A percentile compares a stretch with the other conserved stretches of the same genome.
Conservation (phyloP, 2,329 filamentous ascomycete species). For the Iodosphaeria phyllophila region DNA sequence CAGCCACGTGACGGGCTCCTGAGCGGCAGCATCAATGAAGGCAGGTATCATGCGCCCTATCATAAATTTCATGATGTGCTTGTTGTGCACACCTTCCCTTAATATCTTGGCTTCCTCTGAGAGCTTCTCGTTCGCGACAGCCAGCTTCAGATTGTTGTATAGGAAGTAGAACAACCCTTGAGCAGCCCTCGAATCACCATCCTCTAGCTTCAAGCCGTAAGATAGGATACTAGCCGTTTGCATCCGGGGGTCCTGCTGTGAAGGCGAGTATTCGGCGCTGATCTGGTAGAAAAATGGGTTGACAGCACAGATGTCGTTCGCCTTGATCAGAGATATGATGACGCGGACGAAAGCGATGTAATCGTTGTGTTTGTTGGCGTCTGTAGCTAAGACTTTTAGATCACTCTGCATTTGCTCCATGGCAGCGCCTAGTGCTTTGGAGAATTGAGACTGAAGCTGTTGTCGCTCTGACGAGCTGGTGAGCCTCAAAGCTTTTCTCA, state of each 20-base stretch:
- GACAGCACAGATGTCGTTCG: slow-evolving; percentile 33
- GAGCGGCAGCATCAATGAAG: slow-evolving; percentile 21
- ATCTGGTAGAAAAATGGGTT: slow-evolving; percentile 38
- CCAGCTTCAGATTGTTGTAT: slow-evolving; percentile 36
- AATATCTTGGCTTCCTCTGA: slow-evolving; percentile 25
- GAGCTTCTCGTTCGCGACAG: slow-evolving; percentile 29
- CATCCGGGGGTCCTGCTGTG: slow-evolving; percentile 33
- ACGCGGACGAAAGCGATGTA: slow-evolving; percentile 33
- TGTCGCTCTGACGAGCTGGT: slow-evolving; percentile 17
- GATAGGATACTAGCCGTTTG: slow-evolving; percentile 35
- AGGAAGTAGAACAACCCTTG: slow-evolving; percentile 37
- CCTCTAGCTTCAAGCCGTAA: slow-evolving; percentile 33
- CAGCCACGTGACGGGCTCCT: slow-evolving; percentile 20
- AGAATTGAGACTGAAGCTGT: slow-evolving; percentile 20
- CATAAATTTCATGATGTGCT: slow-evolving; percentile 25
- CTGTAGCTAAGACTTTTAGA: slow-evolving; percentile 18
- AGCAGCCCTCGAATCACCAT: slow-evolving; percentile 26
- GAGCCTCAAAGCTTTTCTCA: slow-evolving; percentile 28
- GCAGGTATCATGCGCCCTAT: slow-evolving; percentile 34
- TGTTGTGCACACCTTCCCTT: slow-evolving; percentile 26
- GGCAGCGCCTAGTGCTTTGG: slow-evolving; percentile 21
- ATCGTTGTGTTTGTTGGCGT: slow-evolving; percentile 19
- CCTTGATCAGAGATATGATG: slow-evolving; percentile 33
- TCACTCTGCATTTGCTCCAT: slow-evolving; percentile 37
- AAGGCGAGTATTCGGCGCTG: slow-evolving; percentile 34